Evolutionary conservation across 2,329 filamentous ascomycete genomes (phyloP).

Genomic region (Hypocrella siamensis): DNA sequence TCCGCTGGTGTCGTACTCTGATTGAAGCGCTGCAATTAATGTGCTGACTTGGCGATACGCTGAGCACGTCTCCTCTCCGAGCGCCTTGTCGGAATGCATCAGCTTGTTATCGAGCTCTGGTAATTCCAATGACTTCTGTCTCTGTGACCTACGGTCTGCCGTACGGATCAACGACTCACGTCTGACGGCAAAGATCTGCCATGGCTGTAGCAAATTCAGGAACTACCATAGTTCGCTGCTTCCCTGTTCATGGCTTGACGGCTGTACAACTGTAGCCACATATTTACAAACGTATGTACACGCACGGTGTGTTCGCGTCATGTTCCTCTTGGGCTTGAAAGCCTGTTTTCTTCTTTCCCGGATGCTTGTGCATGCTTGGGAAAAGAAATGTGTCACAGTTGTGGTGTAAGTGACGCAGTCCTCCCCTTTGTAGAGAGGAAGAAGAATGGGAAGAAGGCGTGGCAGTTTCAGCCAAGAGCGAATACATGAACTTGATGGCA

Average conservation of each 20-base stretch:
- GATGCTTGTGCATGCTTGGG: too few species aligned
- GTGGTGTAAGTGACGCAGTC: too few species aligned
- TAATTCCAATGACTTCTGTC: slow-evolving; percentile 16
- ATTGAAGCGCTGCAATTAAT: slow-evolving; percentile 21
- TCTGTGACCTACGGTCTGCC: slow-evolving; percentile 18
- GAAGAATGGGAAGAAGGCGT: too few species aligned
- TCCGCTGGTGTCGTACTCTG: slow-evolving; percentile 18
- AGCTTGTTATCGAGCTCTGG: slow-evolving; percentile 16
- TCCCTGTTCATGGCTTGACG: slow-evolving; percentile 13
- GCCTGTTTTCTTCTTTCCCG: too few species aligned
- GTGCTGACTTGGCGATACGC: slow-evolving; percentile 19
- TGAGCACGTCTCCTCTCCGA: slow-evolving; percentile 19
- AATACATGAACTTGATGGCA: too few species aligned
- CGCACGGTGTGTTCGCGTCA: too few species aligned
- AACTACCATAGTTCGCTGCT: slow-evolving; percentile 17
- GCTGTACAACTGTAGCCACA: too few species aligned
- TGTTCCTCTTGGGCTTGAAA: too few species aligned
- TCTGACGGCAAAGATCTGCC: slow-evolving; percentile 10
- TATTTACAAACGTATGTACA: too few species aligned
- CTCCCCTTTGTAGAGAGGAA: too few species aligned
- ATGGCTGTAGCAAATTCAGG: slow-evolving; percentile 15
- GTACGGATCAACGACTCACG: slow-evolving; percentile 14
- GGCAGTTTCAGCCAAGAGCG: too few species aligned
- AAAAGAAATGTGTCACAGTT: too few species aligned
- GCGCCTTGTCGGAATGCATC: slow-evolving; percentile 13